phyloP scores from a whole-genome alignment of 345 rosid genomes.

The Brassica nigra region DNA sequence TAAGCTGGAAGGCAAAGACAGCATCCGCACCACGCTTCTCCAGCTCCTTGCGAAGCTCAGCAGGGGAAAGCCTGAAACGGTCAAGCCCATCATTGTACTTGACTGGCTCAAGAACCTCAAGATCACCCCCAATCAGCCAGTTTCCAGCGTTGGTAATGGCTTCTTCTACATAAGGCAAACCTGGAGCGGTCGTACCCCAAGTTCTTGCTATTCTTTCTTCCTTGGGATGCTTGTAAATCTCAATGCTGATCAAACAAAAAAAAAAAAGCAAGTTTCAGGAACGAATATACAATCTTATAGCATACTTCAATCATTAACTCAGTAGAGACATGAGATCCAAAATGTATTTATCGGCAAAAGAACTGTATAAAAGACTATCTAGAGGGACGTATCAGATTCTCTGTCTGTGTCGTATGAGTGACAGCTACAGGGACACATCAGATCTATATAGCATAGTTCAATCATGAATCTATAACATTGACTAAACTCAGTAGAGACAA shows the following conservation, averaged over 20 bases:
- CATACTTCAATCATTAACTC: not conserved
- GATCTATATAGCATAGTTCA: slow-evolving; percentile 1
- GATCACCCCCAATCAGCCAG: slow-evolving; percentile 95
- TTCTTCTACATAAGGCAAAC: slow-evolving; percentile 87
- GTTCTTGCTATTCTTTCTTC: slow-evolving; percentile 97
- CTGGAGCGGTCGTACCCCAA: slow-evolving; percentile 95
- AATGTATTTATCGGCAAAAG: not conserved
- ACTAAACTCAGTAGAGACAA: not conserved
- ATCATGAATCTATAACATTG: slow-evolving; percentile 2
- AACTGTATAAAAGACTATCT: not conserved
- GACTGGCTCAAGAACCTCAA: slow-evolving; percentile 87
- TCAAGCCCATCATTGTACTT: slow-evolving; percentile 91
- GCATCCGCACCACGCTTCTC: slow-evolving; percentile 90
- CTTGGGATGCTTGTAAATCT: slow-evolving; percentile 93
- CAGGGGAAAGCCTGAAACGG: slow-evolving; percentile 84
- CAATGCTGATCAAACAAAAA: slow-evolving; percentile 57
- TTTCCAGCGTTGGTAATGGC: slow-evolving; percentile 73
- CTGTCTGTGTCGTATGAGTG: not conserved
- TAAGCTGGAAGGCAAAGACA: slow-evolving; percentile 96
- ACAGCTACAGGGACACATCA: slow-evolving; percentile 3
- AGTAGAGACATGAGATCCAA: not conserved
- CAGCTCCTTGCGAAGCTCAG: slow-evolving; percentile 76
- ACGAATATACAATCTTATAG: not conserved
- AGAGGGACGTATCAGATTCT: no score
- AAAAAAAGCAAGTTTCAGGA: not conserved